Conservation (phyloP, 2,329 filamentous ascomycete species). For the Curvularia eragrostidis region DNA sequence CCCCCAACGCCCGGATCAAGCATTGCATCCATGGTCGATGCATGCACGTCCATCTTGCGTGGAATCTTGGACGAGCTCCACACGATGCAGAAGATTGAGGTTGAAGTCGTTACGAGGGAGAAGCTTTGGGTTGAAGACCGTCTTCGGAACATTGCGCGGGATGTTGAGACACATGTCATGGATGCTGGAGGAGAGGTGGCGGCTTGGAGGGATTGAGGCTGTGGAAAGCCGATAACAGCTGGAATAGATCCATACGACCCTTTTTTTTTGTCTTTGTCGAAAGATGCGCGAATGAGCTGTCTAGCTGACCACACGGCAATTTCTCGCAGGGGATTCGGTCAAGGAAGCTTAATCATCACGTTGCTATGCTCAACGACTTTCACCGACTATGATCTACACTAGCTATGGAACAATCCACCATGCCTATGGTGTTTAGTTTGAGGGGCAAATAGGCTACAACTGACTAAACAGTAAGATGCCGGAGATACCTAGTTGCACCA, state of each 20-base stretch:
- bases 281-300: not conserved
- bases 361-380: not conserved
- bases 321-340: not conserved
- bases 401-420: not conserved
- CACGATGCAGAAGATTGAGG: slow-evolving; percentile 44
- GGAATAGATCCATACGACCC: not conserved
- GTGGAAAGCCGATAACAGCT: not conserved
- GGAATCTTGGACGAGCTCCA: slow-evolving; percentile 45
- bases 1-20: slow-evolving; percentile 42
- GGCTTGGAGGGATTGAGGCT: slow-evolving; percentile 36
- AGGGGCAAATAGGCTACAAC: not conserved
- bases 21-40: slow-evolving; percentile 39
- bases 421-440: not conserved
- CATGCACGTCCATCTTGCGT: slow-evolving; percentile 39
- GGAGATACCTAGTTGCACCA: not conserved
- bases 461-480: not conserved
- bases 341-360: not conserved
- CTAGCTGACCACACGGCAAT: not conserved
- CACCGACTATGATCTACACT: not conserved
- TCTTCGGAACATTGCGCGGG: slow-evolving; percentile 37
- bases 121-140: slow-evolving; percentile 47
- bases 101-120: slow-evolving; percentile 40
- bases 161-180: slow-evolving; percentile 17
- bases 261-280: not conserved
- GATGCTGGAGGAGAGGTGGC: slow-evolving; percentile 22